These are phyloP conservation scores for Emiliania huxleyi DNA, from an alignment of 78 protist genomes.

Conservation along the genomic window DNA sequence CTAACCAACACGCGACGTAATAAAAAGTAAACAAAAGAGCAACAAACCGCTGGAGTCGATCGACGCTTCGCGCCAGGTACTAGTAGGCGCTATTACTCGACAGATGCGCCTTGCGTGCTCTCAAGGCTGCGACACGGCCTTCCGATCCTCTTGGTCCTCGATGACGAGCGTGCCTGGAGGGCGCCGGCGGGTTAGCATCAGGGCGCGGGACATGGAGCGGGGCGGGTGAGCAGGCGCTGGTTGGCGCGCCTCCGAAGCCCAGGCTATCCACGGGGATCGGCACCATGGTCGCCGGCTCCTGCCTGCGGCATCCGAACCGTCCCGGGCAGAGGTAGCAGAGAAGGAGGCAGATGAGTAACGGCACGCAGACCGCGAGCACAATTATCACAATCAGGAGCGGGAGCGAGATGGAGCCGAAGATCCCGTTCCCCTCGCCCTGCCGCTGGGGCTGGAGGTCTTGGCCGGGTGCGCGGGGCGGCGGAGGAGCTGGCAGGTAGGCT, in stretches of 20 bases:
- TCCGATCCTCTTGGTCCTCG: too few relatives aligned
- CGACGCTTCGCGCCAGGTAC: too few relatives aligned
- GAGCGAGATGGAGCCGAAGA: neutral
- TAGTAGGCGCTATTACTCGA: too few relatives aligned
- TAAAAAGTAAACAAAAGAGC: too few relatives aligned
- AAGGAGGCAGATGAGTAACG: neutral
- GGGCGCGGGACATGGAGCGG: too few relatives aligned
- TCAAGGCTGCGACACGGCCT: too few relatives aligned
- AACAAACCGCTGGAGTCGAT: too few relatives aligned
- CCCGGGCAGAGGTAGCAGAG: neutral
- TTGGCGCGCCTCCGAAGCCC: neutral
- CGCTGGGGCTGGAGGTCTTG: neutral
- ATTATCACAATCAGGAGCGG: neutral
- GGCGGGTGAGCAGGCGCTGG: too few relatives aligned
- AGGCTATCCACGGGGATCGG: neutral
- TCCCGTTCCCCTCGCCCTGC: neutral
- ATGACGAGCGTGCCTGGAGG: too few relatives aligned
- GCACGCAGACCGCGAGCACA: neutral
- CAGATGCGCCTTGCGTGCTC: too few relatives aligned
- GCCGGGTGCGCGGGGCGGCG: neutral
- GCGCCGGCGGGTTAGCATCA: too few relatives aligned
- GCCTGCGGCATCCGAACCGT: neutral
- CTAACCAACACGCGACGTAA: too few relatives aligned
- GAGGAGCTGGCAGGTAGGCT: neutral
- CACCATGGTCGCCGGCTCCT: neutral